Evolutionary conservation across 148 eudicot species (phyloP).

Genomic region (Camellia sinensis): DNA sequence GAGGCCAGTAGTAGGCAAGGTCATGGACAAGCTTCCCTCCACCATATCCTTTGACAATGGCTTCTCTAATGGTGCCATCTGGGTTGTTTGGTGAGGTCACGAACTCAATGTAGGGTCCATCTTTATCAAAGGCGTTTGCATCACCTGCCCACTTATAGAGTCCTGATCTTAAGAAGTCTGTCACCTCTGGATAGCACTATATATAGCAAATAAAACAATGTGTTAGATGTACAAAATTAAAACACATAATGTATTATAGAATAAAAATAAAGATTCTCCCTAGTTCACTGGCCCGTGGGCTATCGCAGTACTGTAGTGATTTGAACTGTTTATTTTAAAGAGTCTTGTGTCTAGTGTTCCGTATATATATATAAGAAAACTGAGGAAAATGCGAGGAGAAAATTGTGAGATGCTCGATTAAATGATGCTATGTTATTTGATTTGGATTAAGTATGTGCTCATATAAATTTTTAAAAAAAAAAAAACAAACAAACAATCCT

Average conservation of each 20-base stretch:
- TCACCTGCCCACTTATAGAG: slow-evolving; percentile 64
- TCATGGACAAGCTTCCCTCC: slow-evolving; percentile 60
- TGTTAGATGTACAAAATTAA: too few relatives aligned
- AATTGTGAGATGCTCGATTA: neutral
- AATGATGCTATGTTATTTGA: neutral
- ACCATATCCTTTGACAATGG: slow-evolving; percentile 35
- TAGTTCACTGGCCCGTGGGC: too few relatives aligned
- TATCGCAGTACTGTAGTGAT: too few relatives aligned
- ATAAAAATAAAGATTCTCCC: too few relatives aligned
- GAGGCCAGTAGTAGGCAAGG: slow-evolving; percentile 93
- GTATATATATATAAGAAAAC: too few relatives aligned
- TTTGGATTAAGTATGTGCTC: neutral
- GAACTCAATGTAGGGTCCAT: slow-evolving; percentile 62
- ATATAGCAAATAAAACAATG: neutral
- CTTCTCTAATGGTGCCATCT: slow-evolving; percentile 43
- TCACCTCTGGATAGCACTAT: slow-evolving; percentile 56
- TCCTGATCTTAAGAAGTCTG: slow-evolving; percentile 43
- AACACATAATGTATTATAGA: too few relatives aligned
- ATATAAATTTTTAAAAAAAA: too few relatives aligned
- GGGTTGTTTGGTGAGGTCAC: slow-evolving; percentile 84
- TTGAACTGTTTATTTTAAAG: too few relatives aligned
- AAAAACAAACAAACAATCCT: too few relatives aligned
- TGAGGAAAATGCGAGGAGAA: neutral
- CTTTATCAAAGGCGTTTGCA: slow-evolving; percentile 33
- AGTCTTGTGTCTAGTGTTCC: too few relatives aligned